These are phyloP conservation scores for Trichoderma cornu-damae DNA, from an alignment of 2,329 filamentous ascomycete genomes.

Conservation along the genomic window DNA sequence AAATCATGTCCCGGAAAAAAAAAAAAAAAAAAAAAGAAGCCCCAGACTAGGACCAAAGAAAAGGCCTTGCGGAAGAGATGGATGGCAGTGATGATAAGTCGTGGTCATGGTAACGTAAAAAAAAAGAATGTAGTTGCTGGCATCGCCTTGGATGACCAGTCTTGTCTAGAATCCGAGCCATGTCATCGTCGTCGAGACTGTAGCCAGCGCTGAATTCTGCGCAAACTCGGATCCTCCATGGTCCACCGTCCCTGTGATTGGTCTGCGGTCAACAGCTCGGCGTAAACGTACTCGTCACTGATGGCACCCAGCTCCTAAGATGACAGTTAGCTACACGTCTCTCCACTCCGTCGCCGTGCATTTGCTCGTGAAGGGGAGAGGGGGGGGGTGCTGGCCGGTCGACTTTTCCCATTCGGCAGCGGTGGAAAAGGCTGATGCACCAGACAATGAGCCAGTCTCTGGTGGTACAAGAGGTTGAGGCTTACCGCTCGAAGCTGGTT, in stretches of 20 bases:
- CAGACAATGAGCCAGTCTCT: background rate
- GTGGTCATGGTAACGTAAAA: background rate
- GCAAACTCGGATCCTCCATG: constrained; percentile 55
- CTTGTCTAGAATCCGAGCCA: background rate
- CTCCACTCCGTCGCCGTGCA: constrained; percentile 1
- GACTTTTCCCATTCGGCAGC: background rate
- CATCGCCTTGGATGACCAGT: background rate
- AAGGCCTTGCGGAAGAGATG: background rate
- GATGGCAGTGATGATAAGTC: background rate
- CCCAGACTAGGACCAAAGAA: background rate
- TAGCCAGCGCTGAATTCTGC: constrained; percentile 55
- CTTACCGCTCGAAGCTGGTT: constrained; percentile 53
- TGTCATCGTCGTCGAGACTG: constrained; percentile 31
- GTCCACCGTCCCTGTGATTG: constrained; percentile 56
- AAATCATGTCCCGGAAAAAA: background rate
- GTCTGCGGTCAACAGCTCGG: constrained; percentile 50
- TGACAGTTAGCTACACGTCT: background rate
- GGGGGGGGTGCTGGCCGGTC: background rate
- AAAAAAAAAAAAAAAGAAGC: background rate
- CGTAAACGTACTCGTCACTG: constrained; percentile 55
- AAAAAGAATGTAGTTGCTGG: background rate
- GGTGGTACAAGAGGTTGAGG: background rate
- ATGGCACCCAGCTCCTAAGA: constrained; percentile 52
- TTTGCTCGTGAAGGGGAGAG: background rate
- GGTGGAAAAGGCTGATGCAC: background rate